Evolutionary conservation across 164 flowering plant genomes (phyloP).

Genomic region (Dillenia suffruticosa): DNA sequence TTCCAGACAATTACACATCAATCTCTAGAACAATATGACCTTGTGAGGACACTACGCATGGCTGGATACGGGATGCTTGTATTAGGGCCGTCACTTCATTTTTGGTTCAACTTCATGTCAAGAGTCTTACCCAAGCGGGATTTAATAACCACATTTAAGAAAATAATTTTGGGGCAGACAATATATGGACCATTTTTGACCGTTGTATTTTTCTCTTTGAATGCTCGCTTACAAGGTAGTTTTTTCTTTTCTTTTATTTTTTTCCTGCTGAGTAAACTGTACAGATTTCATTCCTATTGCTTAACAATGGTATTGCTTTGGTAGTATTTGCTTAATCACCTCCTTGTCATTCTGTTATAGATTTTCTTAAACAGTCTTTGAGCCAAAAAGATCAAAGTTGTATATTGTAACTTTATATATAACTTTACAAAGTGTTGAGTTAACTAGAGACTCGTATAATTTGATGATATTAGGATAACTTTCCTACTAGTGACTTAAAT

Average conservation of each 20-base stretch:
- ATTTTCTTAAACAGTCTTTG: too few species aligned
- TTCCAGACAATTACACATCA: constrained; percentile 45
- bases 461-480: too few species aligned
- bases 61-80: constrained; percentile 74
- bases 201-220: constrained; percentile 64
- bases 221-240: constrained; percentile 78
- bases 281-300: too few species aligned
- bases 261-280: too few species aligned
- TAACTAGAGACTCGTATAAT: too few species aligned
- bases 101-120: constrained; percentile 88
- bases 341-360: too few species aligned
- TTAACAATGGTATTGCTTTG: too few species aligned
- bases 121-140: constrained; percentile 66
- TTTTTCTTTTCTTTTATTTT: neutral
- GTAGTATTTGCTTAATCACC: too few species aligned
- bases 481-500: too few species aligned
- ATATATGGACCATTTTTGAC: constrained; percentile 76
- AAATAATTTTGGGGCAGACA: constrained; percentile 76
- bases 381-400: too few species aligned
- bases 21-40: constrained; percentile 56
- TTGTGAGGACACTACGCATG: constrained; percentile 73
- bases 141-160: constrained; percentile 62
- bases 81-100: constrained; percentile 81
- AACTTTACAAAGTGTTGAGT: too few species aligned
- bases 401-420: too few species aligned